Conservation (phyloP, 2,329 filamentous ascomycete genomes). For the Aspergillus ochraceoroseus region DNA sequence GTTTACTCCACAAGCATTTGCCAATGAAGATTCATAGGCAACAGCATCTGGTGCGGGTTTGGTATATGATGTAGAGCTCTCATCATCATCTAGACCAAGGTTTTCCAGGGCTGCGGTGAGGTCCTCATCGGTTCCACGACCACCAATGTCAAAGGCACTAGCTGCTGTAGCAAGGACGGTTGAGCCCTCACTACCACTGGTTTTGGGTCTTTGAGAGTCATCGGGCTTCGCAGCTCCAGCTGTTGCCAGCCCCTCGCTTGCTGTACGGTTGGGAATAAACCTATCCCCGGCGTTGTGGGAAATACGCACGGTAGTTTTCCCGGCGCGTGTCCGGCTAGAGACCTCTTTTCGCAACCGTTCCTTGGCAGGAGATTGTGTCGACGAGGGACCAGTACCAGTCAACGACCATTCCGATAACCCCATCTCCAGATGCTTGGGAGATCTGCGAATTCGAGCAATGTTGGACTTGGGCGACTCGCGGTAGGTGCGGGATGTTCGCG, state of each 20-base stretch:
- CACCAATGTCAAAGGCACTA: slow-evolving; percentile 59
- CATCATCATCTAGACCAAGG: slow-evolving; percentile 71
- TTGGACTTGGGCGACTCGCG: slow-evolving; percentile 95
- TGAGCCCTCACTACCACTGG: slow-evolving; percentile 66
- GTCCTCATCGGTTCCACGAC: slow-evolving; percentile 63
- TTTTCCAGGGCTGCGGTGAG: slow-evolving; percentile 72
- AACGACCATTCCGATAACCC: slow-evolving; percentile 90
- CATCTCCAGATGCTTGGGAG: slow-evolving; percentile 81
- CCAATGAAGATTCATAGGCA: slow-evolving; percentile 87
- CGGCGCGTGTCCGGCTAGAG: slow-evolving; percentile 45
- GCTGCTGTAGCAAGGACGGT: slow-evolving; percentile 70
- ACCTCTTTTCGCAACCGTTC: slow-evolving; percentile 56
- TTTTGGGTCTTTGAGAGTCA: slow-evolving; percentile 69
- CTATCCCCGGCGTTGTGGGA: slow-evolving; percentile 72
- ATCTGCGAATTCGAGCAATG: slow-evolving; percentile 63
- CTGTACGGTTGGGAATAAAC: slow-evolving; percentile 90
- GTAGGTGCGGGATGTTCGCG: slow-evolving; percentile 49
- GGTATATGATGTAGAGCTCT: slow-evolving; percentile 60
- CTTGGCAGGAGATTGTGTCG: slow-evolving; percentile 55
- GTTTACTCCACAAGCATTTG: slow-evolving; percentile 84
- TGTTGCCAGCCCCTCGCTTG: slow-evolving; percentile 82
- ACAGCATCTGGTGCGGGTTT: slow-evolving; percentile 81
- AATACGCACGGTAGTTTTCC: slow-evolving; percentile 70
- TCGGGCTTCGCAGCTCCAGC: slow-evolving; percentile 80
- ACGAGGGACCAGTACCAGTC: slow-evolving; percentile 67